Evolutionary conservation across 106 monocot genomes (phyloP).

Genomic region (Gastrodia elata): DNA sequence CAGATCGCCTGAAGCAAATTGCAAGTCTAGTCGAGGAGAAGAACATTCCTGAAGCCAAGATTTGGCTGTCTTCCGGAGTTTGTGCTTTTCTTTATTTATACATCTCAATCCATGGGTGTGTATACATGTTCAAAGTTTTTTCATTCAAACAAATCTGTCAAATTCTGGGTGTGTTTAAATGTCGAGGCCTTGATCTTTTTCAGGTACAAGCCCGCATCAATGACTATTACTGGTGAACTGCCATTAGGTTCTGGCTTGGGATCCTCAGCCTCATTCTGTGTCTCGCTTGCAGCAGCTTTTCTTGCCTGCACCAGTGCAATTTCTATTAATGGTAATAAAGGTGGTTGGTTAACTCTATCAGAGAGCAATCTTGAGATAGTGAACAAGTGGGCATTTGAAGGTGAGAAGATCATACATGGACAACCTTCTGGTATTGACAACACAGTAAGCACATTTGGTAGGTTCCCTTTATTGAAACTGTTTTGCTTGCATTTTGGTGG

Average conservation of each 20-base stretch:
- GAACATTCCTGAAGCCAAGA: constrained; percentile 59
- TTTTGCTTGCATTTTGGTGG: neutral
- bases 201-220: constrained; percentile 56
- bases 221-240: constrained; percentile 55
- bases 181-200: neutral
- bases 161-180: too few relatives aligned
- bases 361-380: constrained; percentile 70
- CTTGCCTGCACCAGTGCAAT: constrained; percentile 38
- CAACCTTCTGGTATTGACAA: constrained; percentile 96
- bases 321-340: constrained; percentile 10
- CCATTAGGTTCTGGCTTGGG: constrained; percentile 83
- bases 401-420: constrained; percentile 92
- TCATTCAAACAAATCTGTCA: neutral
- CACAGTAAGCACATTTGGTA: constrained; percentile 85
- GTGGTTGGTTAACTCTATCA: constrained; percentile 28
- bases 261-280: constrained; percentile 88
- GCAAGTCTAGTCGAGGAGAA: constrained; percentile 39
- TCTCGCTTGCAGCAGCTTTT: constrained; percentile 56
- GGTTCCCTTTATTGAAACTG: constrained; percentile 9
- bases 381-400: constrained; percentile 91
- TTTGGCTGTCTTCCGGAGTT: constrained; percentile 52
- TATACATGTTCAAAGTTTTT: neutral
- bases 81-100: constrained; percentile 78
- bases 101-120: constrained; percentile 60
- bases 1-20: constrained; percentile 22